Percentiles rank a stretch among this genome's conserved stretches.
Evolutionary conservation across 176 grass and related monocot species (phyloP).

Genomic region (Hyparrhenia diplandra): DNA sequence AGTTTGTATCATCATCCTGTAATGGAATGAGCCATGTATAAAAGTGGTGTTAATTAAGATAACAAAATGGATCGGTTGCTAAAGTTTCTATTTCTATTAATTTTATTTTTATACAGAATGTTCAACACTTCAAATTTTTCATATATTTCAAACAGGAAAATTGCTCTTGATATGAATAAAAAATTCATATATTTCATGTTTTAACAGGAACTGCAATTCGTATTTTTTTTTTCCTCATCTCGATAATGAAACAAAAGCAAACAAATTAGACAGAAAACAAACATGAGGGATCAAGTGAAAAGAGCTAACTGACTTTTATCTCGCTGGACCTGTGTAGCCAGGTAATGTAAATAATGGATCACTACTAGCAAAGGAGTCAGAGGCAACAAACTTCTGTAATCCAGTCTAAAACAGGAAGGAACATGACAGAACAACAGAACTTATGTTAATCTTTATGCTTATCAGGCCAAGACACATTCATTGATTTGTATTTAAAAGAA

Average conservation of each 20-base stretch:
- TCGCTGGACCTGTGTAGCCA: neutral
- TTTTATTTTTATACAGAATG: conserved; percentile 8
- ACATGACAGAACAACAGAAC: neutral
- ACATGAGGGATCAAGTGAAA: neutral
- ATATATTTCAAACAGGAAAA: too few relatives aligned
- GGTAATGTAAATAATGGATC: conserved; percentile 8
- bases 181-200: neutral
- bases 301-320: conserved; percentile 1
- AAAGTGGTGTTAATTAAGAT: conserved; percentile 2
- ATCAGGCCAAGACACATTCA: neutral
- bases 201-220: neutral
- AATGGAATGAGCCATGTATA: conserved; percentile 2
- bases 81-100: neutral
- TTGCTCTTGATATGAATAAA: too few relatives aligned
- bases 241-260: neutral
- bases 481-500: neutral
- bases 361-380: conserved; percentile 14
- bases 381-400: neutral
- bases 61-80: neutral
- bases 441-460: conserved; percentile 10
- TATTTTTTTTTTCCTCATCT: neutral
- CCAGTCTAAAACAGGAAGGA: conserved; percentile 13
- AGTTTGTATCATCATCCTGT: conserved; percentile 87
- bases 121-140: neutral
- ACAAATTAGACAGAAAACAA: neutral